Evolutionary conservation across 495 filamentous ascomycete species (phyloP), one percentile per base, ranked within the genome.

Genomic region (Aspergillus leporis): DNA sequence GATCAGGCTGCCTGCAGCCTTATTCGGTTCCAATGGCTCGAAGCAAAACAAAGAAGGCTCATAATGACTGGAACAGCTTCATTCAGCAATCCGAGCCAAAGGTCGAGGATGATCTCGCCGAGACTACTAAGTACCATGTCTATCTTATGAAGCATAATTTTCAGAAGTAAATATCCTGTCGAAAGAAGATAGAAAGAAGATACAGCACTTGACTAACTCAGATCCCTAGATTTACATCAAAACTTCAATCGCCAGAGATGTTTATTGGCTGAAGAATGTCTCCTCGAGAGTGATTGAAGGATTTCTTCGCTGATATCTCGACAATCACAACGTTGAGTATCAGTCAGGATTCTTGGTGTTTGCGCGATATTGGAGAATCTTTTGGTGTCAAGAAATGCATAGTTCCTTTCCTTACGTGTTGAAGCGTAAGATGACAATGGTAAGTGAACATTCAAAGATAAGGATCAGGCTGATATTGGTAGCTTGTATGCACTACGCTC

Each of bases 341-440:
- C 53, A 64, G 47, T 61, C 52, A 19, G 48, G 61, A 7, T 63
- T 59, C 45, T 25, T 63, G 21, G 51, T 59, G 5, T 55, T 55
- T 36, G 61, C 51, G 9, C 14, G 56, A 45, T 63, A 59, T 43
- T 63, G 40, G 8, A 49, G 61, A 38, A 59, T 63, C 3, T 59
- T 31, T 49, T 63, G 51, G 51, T 59, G 41, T 21, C 51, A 63
- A 45, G 51, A 63, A 34, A 59, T 55, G 51, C 45, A 36, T 8
- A 25, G 28, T 4, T 3, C 31, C n/a, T 59, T 63, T 30, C 28
- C 14, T 36, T 56, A 59, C 31, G 32, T 51, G 12, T 31, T 63
- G 3, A 55, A 45, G 45, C 23, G 51, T 10, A 23, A 23, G n/a
- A 63, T 63, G 32, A 63, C 38, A 7, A 50, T 8, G 25, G 61